Base-by-base conservation (phyloP, 1,284 basidiomycete species). In the Limonomyces culmigenus region DNA sequence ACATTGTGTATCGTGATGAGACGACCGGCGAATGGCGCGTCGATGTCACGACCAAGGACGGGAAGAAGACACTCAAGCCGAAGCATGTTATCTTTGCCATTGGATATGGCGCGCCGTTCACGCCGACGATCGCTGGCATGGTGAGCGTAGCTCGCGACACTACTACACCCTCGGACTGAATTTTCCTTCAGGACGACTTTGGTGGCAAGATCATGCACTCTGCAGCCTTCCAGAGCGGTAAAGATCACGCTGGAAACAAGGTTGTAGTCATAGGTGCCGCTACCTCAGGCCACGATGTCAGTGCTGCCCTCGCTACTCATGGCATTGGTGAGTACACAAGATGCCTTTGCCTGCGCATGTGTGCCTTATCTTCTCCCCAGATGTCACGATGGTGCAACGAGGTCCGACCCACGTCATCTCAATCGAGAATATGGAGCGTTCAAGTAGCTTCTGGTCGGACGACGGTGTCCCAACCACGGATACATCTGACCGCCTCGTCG, bases 351-450 rank as follows among this genome's bases (percentile, higher is more conserved):
- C 25, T 13, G 8, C 18, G 11, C 19, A 4, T 6, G n/a, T 30
- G 15, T 13, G 12, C 13, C 25, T 37, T 37, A 14, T 13, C 11
- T n/a, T 18, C 23, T 25, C 18, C 20, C 15, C 27, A 67, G 67
- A 68, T 33, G 62, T 72, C 3, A 74, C 72, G 3, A 68, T 78
- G 56, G 65, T 67, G 40, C 77, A 80, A 50, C 61, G 76, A 18
- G 60, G 60, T 20, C 62, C 68, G 3, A 78, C 71, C n/a, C n/a
- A n/a, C n/a, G n/a, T n/a, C n/a, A n/a, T n/a, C n/a, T n/a, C n/a
- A n/a, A n/a, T n/a, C n/a, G n/a, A n/a, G n/a, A n/a, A n/a, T n/a
- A n/a, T n/a, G n/a, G n/a, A n/a, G n/a, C n/a, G n/a, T n/a, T n/a
- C n/a, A n/a, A n/a, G n/a, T n/a, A n/a, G n/a, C n/a, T n/a, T n/a